phyloP scores from a whole-genome alignment of 2,329 filamentous ascomycete species.

The Apiospora marii region DNA sequence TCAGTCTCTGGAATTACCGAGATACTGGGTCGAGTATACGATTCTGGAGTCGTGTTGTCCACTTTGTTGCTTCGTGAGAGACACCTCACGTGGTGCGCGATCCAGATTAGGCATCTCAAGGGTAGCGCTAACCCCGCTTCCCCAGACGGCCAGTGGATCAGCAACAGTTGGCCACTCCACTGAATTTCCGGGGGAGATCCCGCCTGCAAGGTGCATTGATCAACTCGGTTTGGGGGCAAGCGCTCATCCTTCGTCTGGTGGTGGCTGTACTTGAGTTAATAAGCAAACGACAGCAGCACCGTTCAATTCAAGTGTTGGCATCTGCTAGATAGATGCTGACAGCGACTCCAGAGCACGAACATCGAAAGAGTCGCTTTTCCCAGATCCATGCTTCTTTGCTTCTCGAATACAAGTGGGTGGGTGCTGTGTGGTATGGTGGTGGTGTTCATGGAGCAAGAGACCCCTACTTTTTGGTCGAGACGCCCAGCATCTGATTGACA shows the following conservation, averaged over 20 bases:
- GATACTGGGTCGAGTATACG: not conserved
- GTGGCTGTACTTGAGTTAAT: no score
- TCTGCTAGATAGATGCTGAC: not conserved
- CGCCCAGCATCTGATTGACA: not conserved
- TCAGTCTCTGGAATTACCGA: not conserved
- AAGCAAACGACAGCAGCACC: not conserved
- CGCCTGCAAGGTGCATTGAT: conserved; percentile 2
- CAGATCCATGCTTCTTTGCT: not conserved
- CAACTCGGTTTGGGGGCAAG: conserved; percentile 8
- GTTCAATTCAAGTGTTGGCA: not conserved
- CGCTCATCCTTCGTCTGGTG: not conserved
- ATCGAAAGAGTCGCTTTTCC: not conserved
- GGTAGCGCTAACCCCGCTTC: conserved; percentile 32
- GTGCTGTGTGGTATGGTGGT: not conserved
- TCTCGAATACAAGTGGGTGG: not conserved
- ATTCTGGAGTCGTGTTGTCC: not conserved
- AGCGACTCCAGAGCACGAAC: not conserved
- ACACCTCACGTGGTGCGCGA: conserved; percentile 13
- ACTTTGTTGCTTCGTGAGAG: not conserved
- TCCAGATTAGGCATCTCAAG: conserved; percentile 22
- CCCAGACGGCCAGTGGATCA: conserved; percentile 33
- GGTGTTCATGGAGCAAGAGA: not conserved
- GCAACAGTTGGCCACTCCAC: conserved; percentile 1
- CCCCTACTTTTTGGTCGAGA: not conserved
- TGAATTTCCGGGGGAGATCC: conserved; percentile 20